Base-by-base conservation (phyloP, 371 early-diverging fungal genomes). In the Mucor saturninus region DNA sequence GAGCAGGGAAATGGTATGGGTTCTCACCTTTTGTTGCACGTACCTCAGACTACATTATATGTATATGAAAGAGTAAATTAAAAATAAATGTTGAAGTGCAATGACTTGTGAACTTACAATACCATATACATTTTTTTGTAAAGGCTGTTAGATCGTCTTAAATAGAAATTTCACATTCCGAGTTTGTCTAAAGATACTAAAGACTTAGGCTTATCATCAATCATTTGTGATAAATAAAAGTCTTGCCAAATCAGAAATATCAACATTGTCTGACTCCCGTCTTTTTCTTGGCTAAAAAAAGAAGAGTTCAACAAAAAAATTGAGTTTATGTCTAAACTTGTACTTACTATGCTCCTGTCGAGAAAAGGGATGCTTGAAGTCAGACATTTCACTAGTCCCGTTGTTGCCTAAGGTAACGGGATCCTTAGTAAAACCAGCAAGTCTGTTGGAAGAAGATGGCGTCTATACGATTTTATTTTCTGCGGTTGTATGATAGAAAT, bases 51-150 rank as follows among this genome's bases (percentile, higher is more conserved):
- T 62, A 62, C 30, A 62, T 42, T 61, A 61, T 61, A 61, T 31
- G n/a, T n/a, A 61, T 61, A 39, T 28, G 53, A 61, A 61, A 59
- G 60, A 52, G 60, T 59, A 39, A 51, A 59, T 51, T 51, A 59
- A 38, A 59, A n/a, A n/a, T 51, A 59, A 54, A 28, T 39, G 39
- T 21, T 54, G 54, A 54, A 39, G 5, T 53, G 15, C 14, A 43
- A 40, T 53, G 32, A 52, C 45, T 53, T 61, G 30, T 21, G 31
- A 61, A 30, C 54, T 53, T 29, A 53, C 61, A 52, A 53, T 53
- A 7, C 43, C 61, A 53, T 54, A 7, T 26, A 46, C 2, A 46
- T 46, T 46, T 15, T 46, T 46, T 46, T 10, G n/a, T 11, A 43
- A 61, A 53, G 53, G 53, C 21, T 39, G 54, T 29, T 53, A 39